Evolutionary conservation across 2,329 filamentous ascomycete species (phyloP), one percentile per base, ranked within the genome.

Genomic region (Ophiocordyceps camponoti-rufipedis): DNA sequence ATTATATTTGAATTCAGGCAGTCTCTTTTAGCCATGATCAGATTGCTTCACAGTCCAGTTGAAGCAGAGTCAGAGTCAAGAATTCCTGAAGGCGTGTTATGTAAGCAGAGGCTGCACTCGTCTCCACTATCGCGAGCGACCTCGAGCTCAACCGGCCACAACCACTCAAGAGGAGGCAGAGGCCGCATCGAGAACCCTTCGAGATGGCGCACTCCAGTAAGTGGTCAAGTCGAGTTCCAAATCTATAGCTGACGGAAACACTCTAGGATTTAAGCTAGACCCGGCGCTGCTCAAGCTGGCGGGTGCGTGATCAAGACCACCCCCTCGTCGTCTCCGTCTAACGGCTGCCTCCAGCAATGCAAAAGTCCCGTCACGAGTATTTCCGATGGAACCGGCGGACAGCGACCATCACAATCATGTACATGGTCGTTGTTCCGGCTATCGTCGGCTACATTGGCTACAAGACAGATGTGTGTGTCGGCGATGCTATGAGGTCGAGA

Each of bases 351-450:
- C 55, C 57, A 94, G 88, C 82, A 62, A 84, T 95, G 78, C 77
- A 74, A 58, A 70, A 75, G 58, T 86, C 85, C 70, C 82, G 91
- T 53, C 82, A 88, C 75, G 86, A 86, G 68, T 94, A 85, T 75
- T 98, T 96, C 75, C 77, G 86, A 64, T 96, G 86, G 85, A 96
- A 83, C 33, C 75, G 78, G 45, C 74, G 83, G 57, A 94, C 86
- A 42, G 86, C 85, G 29, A 78, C 76, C 67, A 64, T 95, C 57
- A 80, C 81, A 5, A 77, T 95, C 59, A 70, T 81, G 51, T 95
- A 89, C 64, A 74, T 82, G 48, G 67, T 79, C 32, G 67, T 80
- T 45, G 74, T 95, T 41, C 91, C 91, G 8, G 63, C 67, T 39
- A 69, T 83, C 47, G 55, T 94, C 53, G 79, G 79, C 42, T 79